Conservation (phyloP, 192 early-diverging fungal genomes). For the Lunasporangiospora selenospora region DNA sequence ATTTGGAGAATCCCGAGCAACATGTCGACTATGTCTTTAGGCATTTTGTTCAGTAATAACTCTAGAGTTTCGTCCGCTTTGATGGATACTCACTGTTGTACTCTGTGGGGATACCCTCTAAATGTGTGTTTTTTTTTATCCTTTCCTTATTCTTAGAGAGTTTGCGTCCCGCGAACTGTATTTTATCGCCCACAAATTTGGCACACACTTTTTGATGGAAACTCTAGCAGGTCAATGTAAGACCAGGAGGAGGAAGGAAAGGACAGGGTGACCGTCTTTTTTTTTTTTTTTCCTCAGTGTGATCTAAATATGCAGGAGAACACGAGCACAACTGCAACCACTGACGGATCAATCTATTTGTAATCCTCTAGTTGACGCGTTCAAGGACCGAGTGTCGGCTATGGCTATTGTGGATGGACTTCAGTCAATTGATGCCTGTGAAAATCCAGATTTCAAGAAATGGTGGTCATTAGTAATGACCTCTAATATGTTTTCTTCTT, state of each 20-base stretch:
- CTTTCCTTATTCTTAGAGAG: not conserved
- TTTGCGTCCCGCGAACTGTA: conserved; percentile 14
- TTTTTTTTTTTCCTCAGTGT: too few species aligned
- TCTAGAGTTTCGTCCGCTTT: too few species aligned
- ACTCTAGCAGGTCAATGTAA: conserved; percentile 32
- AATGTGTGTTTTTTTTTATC: not conserved
- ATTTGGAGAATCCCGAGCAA: conserved; percentile 18
- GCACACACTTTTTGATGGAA: conserved; percentile 22
- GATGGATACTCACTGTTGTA: too few species aligned
- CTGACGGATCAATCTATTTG: too few species aligned
- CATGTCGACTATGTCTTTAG: conserved; percentile 26
- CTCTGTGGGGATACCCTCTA: too few species aligned
- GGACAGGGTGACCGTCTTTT: too few species aligned
- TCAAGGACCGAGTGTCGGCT: conserved; percentile 32
- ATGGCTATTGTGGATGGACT: conserved; percentile 21
- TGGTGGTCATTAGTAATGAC: conserved; percentile 40
- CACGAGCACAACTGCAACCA: too few species aligned
- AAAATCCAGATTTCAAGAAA: conserved; percentile 9
- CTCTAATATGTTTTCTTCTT: too few species aligned
- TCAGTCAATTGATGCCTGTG: conserved; percentile 14
- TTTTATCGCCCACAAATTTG: conserved; percentile 43
- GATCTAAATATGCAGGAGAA: too few species aligned
- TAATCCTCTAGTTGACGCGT: conserved; percentile 13
- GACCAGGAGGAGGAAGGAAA: too few species aligned
- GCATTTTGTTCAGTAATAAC: conserved; percentile 23